Evolutionary conservation across 1,139 yeast genomes (phyloP).

Genomic region (Debaryomyces nepalensis): DNA sequence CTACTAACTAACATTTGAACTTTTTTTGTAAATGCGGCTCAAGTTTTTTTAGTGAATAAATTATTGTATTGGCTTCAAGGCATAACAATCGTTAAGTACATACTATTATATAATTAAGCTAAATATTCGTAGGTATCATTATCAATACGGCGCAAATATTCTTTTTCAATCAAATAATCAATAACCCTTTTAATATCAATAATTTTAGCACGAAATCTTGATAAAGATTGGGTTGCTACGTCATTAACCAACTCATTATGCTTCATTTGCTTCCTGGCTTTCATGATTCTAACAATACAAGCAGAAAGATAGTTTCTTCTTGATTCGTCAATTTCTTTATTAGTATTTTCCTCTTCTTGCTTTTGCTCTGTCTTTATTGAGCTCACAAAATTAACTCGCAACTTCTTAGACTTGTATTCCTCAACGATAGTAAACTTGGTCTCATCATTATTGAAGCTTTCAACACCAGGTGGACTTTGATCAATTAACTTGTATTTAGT

Average conservation of each 20-base stretch:
- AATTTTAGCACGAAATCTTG: constrained; percentile 83
- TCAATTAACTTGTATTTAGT: constrained; percentile 76
- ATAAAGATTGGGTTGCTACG: constrained; percentile 83
- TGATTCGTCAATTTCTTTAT: constrained; percentile 83
- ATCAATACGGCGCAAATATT: constrained; percentile 78
- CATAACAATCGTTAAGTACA: constrained; percentile 5
- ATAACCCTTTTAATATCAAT: constrained; percentile 87
- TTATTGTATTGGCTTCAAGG: background rate
- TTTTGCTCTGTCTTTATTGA: constrained; percentile 79
- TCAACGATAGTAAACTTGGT: constrained; percentile 73
- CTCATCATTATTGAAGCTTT: constrained; percentile 49
- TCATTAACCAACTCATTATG: constrained; percentile 87
- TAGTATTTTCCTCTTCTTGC: constrained; percentile 81
- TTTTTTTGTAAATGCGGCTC: constrained; percentile 4
- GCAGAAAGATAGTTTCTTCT: constrained; percentile 88
- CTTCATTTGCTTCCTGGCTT: constrained; percentile 79
- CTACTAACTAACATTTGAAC: background rate
- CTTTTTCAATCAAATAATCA: constrained; percentile 83
- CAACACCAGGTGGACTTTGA: constrained; percentile 63
- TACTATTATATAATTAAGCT: constrained; percentile 45
- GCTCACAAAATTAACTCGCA: constrained; percentile 82
- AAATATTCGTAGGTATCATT: constrained; percentile 79
- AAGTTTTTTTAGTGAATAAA: background rate
- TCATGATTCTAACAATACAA: constrained; percentile 95
- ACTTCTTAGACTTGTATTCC: constrained; percentile 84